Evolutionary conservation across 23 red algal genomes (phyloP).

Genomic region (Gracilariopsis chorda): DNA sequence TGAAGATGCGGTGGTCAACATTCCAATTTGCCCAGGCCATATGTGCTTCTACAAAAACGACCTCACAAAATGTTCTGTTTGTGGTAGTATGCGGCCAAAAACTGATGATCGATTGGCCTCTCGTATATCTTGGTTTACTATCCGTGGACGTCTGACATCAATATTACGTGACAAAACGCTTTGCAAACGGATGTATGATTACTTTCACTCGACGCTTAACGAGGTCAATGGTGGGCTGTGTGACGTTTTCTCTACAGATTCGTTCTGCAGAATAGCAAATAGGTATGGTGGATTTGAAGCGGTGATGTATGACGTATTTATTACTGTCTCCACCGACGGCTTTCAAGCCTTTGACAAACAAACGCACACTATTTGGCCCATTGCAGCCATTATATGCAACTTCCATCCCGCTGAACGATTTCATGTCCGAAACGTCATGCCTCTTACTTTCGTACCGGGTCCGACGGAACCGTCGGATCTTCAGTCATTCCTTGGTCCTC

Average conservation of each 20-base stretch:
- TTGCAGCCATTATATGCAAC: slow-evolving; percentile 1
- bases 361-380: background rate
- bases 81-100: background rate
- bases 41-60: background rate
- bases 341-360: background rate
- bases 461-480: background rate
- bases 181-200: background rate
- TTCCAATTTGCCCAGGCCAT: background rate
- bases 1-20: background rate
- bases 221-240: background rate
- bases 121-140: background rate
- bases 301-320: background rate
- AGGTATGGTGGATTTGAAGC: background rate
- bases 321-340: background rate
- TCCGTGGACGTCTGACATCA: background rate
- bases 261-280: background rate
- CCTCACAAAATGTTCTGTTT: background rate
- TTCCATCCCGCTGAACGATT: background rate
- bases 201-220: background rate
- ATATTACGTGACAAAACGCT: background rate
- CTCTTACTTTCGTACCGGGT: background rate
- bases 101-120: background rate
- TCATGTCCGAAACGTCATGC: background rate
- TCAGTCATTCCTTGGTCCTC: background rate
- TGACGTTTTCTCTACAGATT: background rate